Base-by-base conservation (phyloP, 2,329 filamentous ascomycete genomes). In the Talaromyces verruculosus region DNA sequence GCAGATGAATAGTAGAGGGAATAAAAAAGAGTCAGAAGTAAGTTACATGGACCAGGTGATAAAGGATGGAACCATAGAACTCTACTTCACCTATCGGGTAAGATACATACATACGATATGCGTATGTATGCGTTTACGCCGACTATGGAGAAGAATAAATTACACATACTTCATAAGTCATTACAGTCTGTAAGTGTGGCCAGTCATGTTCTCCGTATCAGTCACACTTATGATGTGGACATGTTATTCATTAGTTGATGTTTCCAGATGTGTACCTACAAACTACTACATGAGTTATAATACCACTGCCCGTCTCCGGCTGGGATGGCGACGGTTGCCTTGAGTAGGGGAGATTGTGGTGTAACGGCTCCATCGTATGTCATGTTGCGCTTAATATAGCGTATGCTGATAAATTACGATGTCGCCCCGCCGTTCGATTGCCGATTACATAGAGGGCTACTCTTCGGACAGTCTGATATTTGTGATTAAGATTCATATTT, bases 301-400 rank as follows among this genome's bases (percentile, higher is more conserved):
- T 19, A 22, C 17, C 17, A 35, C 39, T 57, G 53, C 53, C 53
- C 57, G 57, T 30, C 57, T 60, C 37, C 37, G 39, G 37, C 35
- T 45, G 15, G n/a, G 8, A 60, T 19, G 57, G 57, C 35, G 57
- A 60, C 57, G 57, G 57, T 55, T 63, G 47, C 45, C 25, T 63
- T 55, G 22, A 39, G 22, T 63, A 11, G 10, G 53, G 39, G 5
- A 37, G 35, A 28, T 28, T 5, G 45, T 51, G 37, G 61, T 63
- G 61, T 55, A 53, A 63, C 61, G 61, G 47, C 61, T 53, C 61
- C 61, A 63, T 63, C 49, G 47, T 55, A 53, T 53, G 47, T 41
- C 47, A 43, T 30, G 41, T 63, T 60, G 57, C 57, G 53, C 30
- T 57, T 57, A 57, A 15, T 15, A 22, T 37, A 10, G 30, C 53